These are phyloP conservation scores for Camellia granthamiana DNA, from an alignment of 148 eudicot genomes.

Conservation along the genomic window DNA sequence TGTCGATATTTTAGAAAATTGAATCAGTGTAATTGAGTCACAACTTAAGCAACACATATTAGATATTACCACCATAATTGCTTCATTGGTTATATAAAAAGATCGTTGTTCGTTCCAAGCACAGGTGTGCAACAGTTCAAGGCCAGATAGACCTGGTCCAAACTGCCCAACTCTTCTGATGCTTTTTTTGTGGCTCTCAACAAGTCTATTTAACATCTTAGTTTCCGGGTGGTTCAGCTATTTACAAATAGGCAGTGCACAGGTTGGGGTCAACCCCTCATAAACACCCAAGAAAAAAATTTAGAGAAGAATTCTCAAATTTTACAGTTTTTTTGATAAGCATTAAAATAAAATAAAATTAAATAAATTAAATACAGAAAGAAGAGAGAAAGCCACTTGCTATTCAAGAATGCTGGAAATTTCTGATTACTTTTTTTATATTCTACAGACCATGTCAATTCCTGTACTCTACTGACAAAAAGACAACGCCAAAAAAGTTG, in stretches of 20 bases:
- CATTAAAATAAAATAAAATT: too few relatives aligned
- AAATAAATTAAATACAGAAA: too few relatives aligned
- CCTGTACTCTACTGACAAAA: not conserved
- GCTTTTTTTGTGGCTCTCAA: too few relatives aligned
- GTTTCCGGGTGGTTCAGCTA: not conserved
- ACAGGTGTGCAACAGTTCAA: not conserved
- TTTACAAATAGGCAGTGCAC: not conserved
- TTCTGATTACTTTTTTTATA: too few relatives aligned
- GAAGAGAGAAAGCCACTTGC: not conserved
- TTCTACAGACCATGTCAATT: not conserved
- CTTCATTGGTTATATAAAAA: not conserved
- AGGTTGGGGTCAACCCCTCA: not conserved
- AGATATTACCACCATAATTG: not conserved
- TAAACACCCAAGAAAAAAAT: not conserved
- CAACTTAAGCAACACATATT: not conserved
- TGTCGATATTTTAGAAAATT: not conserved
- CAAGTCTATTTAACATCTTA: not conserved
- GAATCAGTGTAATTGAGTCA: not conserved
- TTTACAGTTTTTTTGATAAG: too few relatives aligned
- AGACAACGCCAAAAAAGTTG: not conserved
- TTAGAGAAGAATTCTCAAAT: too few relatives aligned
- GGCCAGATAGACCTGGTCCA: not conserved
- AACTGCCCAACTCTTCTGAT: too few relatives aligned
- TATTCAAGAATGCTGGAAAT: not conserved
- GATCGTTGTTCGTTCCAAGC: not conserved